Evolutionary conservation across 805 yeast genomes (phyloP).

Genomic region (Wickerhamomyces chaumierensis): DNA sequence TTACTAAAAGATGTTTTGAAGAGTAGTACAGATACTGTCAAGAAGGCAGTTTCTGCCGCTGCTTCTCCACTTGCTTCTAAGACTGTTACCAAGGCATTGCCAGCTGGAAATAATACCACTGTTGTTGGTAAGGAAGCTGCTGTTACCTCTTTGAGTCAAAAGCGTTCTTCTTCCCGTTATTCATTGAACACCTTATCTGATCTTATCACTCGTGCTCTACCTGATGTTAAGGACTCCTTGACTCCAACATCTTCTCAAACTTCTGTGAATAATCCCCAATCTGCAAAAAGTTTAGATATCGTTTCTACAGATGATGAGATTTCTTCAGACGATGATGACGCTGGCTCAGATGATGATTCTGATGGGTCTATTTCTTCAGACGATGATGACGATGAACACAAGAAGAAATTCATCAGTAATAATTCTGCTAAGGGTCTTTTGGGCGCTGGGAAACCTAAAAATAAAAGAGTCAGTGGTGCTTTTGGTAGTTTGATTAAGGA

Average conservation of each 20-base stretch:
- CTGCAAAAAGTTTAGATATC: slow-evolving; percentile 3
- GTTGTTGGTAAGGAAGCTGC: slow-evolving; percentile 9
- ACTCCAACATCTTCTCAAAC: slow-evolving; percentile 13
- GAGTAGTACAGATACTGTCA: not conserved
- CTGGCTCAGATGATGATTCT: slow-evolving; percentile 15
- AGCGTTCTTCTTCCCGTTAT: slow-evolving; percentile 19
- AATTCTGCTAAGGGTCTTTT: slow-evolving; percentile 31
- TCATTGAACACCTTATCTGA: slow-evolving; percentile 47
- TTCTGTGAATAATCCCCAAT: not conserved
- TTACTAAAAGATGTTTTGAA: not conserved
- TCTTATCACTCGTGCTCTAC: slow-evolving; percentile 52
- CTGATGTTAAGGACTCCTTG: slow-evolving; percentile 46
- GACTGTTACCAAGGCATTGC: slow-evolving; percentile 5
- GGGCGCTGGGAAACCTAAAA: slow-evolving; percentile 21
- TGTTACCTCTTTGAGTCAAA: slow-evolving; percentile 1
- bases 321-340: slow-evolving; percentile 7
- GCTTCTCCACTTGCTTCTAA: slow-evolving; percentile 5
- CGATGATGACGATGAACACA: slow-evolving; percentile 16
- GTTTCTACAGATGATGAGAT: slow-evolving; percentile 7
- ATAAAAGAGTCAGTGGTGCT: slow-evolving; percentile 26
- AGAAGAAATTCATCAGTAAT: slow-evolving; percentile 29
- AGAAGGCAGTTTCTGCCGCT: slow-evolving; percentile 1
- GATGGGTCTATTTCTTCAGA: slow-evolving; percentile 23
- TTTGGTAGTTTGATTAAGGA: slow-evolving; percentile 39
- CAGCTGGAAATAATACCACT: slow-evolving; percentile 4